These are phyloP conservation scores for Aegilops speltoides DNA, from an alignment of 176 grass and related monocot species.

Conservation along the genomic window DNA sequence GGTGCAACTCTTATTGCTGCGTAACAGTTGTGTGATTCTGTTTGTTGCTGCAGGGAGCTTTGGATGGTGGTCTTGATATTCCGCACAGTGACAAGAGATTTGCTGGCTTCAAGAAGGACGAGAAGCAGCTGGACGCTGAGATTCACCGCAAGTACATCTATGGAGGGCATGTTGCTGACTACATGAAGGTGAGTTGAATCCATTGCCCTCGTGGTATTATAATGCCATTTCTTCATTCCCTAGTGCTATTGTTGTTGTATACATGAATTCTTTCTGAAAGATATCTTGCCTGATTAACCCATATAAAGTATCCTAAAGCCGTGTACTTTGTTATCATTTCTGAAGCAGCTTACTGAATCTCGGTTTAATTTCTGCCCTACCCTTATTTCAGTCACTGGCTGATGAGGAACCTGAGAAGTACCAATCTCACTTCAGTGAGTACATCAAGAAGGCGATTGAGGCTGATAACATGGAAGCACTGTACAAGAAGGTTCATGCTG, in stretches of 20 bases:
- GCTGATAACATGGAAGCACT: conserved; percentile 65
- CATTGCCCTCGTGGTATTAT: background rate
- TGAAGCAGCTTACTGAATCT: background rate
- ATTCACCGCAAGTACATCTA: conserved; percentile 64
- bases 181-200: conserved; percentile 47
- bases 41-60: conserved; percentile 41
- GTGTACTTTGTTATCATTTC: background rate
- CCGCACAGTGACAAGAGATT: conserved; percentile 61
- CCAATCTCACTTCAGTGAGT: conserved; percentile 75
- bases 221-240: background rate
- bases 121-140: conserved; percentile 53
- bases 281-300: background rate
- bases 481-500: conserved; percentile 94
- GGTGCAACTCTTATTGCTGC: background rate
- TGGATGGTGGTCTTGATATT: conserved; percentile 74
- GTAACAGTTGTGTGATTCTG: background rate
- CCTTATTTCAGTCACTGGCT: conserved; percentile 40
- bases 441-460: conserved; percentile 63
- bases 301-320: background rate
- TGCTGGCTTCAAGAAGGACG: conserved; percentile 72
- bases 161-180: conserved; percentile 57
- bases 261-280: background rate
- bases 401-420: conserved; percentile 93
- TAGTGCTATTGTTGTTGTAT: background rate
- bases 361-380: background rate